Evolutionary conservation across 73 alveolate species (phyloP), one percentile per base, ranked within the genome.

Genomic region (Effrenium voratum): DNA sequence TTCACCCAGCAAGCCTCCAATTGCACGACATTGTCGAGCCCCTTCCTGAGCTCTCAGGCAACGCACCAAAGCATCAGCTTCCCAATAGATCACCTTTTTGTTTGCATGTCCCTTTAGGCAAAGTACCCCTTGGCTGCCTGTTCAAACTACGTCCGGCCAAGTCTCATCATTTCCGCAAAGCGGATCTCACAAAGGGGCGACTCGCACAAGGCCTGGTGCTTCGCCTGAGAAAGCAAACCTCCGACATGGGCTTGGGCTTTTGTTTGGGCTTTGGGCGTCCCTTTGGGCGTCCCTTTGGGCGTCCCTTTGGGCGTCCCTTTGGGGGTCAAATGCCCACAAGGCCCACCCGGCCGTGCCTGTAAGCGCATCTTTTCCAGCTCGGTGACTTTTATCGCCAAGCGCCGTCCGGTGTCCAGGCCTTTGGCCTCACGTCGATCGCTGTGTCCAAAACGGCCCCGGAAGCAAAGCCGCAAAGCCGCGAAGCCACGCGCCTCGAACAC

Each of bases 161-260:
- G 96, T 5, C 49, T 30, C 96, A 88, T 88, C 96, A 88, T 88
- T 41, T 88, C 96, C 30, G 85, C 85, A 55, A 88, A 88, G 43
- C 96, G 96, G 32, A 88, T 68, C 96, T 88, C 96, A n/a, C 96
- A 88, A 13, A 88, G 86, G 15, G 96, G 96, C n/a, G 86, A 66
- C 73, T 88, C 96, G 44, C 73, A 77, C 32, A 88, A n/a, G 38
- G 96, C 57, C 41, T 88, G 96, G 73, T 88, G 96, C 75, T 66
- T 88, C 57, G 96, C 96, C 96, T 88, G 60, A n/a, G n/a, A n/a
- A n/a, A n/a, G n/a, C n/a, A n/a, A n/a, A n/a, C n/a, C n/a, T n/a
- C n/a, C n/a, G n/a, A n/a, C n/a, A n/a, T n/a, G n/a, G n/a, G n/a
- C n/a, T n/a, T n/a, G n/a, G n/a, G n/a, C n/a, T n/a, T n/a, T n/a